phyloP scores from a whole-genome alignment of 2,329 filamentous ascomycete genomes.

The Claviceps lovelessii region DNA sequence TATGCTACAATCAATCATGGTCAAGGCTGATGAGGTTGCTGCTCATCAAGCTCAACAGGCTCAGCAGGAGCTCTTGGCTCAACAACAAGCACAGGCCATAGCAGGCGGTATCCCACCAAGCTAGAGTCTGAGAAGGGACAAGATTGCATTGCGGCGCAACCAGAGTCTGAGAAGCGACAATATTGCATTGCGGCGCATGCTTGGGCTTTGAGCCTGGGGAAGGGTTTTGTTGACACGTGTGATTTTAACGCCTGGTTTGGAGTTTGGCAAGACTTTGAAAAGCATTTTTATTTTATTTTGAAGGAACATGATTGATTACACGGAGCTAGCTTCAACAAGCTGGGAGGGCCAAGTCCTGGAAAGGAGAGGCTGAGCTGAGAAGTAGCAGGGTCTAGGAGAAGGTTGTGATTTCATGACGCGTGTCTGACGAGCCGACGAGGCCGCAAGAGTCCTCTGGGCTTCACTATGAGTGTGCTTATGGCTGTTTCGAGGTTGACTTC shows the following conservation, averaged over 20 bases:
- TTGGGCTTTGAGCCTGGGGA: neutral
- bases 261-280: slow-evolving; percentile 1
- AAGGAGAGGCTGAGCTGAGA: neutral
- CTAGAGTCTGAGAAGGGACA: slow-evolving; percentile 3
- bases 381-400: neutral
- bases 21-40: slow-evolving; percentile 36
- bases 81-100: slow-evolving; percentile 12
- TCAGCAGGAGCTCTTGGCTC: slow-evolving; percentile 13
- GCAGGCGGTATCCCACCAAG: slow-evolving; percentile 2
- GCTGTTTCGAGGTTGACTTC: neutral
- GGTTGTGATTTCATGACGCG: neutral
- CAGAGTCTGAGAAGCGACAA: neutral
- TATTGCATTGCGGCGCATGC: neutral
- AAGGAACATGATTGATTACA: neutral
- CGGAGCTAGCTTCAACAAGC: neutral
- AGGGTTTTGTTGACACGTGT: neutral
- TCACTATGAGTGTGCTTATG: too few species aligned
- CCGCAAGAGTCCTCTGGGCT: too few species aligned
- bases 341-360: neutral
- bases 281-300: neutral
- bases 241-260: neutral
- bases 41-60: slow-evolving; percentile 10
- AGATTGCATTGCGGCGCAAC: too few species aligned
- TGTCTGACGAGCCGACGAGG: neutral
- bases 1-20: slow-evolving; percentile 66